phyloP scores from a whole-genome alignment of 1,139 yeast species.

The Diutina neorugosa region DNA sequence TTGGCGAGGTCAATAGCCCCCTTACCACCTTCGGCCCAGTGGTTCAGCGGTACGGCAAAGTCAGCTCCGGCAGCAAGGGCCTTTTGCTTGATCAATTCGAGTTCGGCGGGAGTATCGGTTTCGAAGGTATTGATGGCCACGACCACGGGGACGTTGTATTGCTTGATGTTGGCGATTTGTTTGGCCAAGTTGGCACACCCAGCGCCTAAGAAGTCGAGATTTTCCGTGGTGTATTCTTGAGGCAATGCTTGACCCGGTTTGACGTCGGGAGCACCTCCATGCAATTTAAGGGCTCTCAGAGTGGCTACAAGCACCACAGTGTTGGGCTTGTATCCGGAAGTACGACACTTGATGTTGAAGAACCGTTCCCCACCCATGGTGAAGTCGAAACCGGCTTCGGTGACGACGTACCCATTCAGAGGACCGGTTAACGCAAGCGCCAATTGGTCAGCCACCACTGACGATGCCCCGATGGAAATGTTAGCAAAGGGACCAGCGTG shows the following conservation, averaged over 20 bases:
- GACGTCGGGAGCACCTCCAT: slow-evolving; percentile 98
- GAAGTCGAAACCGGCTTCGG: slow-evolving; percentile 98
- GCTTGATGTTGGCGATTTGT: slow-evolving; percentile 79
- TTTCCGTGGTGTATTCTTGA: slow-evolving; percentile 73
- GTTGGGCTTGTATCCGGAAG: slow-evolving; percentile 85
- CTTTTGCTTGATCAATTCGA: slow-evolving; percentile 70
- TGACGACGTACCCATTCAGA: slow-evolving; percentile 74
- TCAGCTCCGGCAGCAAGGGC: slow-evolving; percentile 89
- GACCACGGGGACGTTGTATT: slow-evolving; percentile 86
- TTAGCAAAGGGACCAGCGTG: slow-evolving; percentile 99
- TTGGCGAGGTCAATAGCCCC: slow-evolving; percentile 86
- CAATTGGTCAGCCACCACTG: slow-evolving; percentile 90
- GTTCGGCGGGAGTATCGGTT: slow-evolving; percentile 75
- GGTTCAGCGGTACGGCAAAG: slow-evolving; percentile 90
- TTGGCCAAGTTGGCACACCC: slow-evolving; percentile 90
- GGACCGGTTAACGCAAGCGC: slow-evolving; percentile 85
- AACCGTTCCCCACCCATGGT: slow-evolving; percentile 99
- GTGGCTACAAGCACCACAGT: slow-evolving; percentile 94
- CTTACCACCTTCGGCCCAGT: slow-evolving; percentile 96
- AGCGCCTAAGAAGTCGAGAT: slow-evolving; percentile 65
- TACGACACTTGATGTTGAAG: slow-evolving; percentile 90
- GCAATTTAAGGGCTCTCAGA: slow-evolving; percentile 91
- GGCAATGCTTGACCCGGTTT: slow-evolving; percentile 92
- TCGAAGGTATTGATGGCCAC: slow-evolving; percentile 93
- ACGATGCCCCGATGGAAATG: slow-evolving; percentile 92